Base-by-base conservation (phyloP, 106 monocot genomes). In the Dioscorea alata region DNA sequence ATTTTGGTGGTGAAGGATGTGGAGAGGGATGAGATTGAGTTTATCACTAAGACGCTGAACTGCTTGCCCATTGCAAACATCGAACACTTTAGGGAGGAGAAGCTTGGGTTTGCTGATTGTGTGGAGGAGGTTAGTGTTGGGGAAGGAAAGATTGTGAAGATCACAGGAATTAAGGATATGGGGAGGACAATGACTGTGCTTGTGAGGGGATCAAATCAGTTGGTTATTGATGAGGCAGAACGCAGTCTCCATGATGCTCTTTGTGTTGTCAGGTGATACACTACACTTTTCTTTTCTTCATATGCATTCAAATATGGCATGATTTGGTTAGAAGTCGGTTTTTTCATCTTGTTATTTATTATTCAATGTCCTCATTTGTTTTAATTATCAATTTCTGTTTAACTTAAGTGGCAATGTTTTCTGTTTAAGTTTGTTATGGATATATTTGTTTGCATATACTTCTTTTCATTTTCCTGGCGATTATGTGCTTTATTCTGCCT, bases 1-100 rank as follows among this genome's bases (percentile, higher is more conserved):
- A 96, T 91, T 54, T 59, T 96, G 73, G 95, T 96, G 57, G 73
- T 96, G 8, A 96, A 84, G 75, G 95, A 91, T 59, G 85, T 96
- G 28, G 95, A 96, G 77, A 86, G 95, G 71, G 95, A 96, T 49
- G 95, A 96, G 28, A 96, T 96, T 23, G 95, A 96, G 73, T 96
- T 96, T 57, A 82, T 96, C 24, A 96, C 91, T 17, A 96, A 96
- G 82, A 91, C 95, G 5, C 75, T 96, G 7, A 96, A 91, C 72
- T 96, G 91, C 65, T 72, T 96, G 81, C 91, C 95, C 1, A 96
- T 96, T 72, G 79, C 95, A 0, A 95, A 95, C 57, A 88, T 95
- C 22, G 94, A 95, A 65, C 94, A 95, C 61, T 95, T 91, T 69
- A 76, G 85, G 18, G 94, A 83, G 79, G 91, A 91, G 65, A 95